These are phyloP conservation scores for Aquilaria agallochum DNA, from an alignment of 441 rosid genomes.

Conservation along the genomic window DNA sequence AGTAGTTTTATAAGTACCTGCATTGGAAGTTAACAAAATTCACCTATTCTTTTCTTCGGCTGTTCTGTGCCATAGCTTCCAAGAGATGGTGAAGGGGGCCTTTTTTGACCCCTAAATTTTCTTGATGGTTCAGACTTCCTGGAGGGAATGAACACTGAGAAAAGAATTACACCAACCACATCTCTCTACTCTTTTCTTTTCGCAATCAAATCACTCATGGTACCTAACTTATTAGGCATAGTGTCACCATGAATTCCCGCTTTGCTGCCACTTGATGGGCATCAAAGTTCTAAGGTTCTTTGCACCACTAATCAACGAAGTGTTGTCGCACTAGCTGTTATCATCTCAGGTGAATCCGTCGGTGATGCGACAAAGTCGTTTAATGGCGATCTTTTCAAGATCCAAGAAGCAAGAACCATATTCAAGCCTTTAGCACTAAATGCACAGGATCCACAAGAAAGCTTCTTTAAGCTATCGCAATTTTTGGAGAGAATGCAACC, in stretches of 20 bases:
- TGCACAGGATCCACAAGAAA: too few species aligned
- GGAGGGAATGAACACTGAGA: conserved; percentile 76
- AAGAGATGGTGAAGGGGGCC: conserved; percentile 50
- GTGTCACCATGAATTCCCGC: conserved; percentile 22
- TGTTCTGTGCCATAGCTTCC: conserved; percentile 42
- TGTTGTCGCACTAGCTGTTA: too few species aligned
- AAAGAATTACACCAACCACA: conserved; percentile 88
- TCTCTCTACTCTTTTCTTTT: conserved; percentile 84
- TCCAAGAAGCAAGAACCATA: too few species aligned
- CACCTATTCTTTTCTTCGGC: conserved; percentile 71
- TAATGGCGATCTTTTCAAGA: too few species aligned
- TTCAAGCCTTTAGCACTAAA: too few species aligned
- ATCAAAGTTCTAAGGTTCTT: too few species aligned
- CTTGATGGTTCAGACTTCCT: conserved; percentile 46
- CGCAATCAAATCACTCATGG: conserved; percentile 42
- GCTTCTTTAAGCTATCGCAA: too few species aligned
- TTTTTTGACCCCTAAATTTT: conserved; percentile 41
- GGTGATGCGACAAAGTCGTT: too few species aligned
- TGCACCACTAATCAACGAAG: too few species aligned
- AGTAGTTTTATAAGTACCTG: too few species aligned
- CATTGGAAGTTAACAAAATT: not conserved
- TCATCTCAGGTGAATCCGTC: too few species aligned
- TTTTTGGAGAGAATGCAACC: too few species aligned
- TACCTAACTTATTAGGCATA: conserved; percentile 29
- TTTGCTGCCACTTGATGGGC: conserved; percentile 15